Evolutionary conservation across 2,329 filamentous ascomycete species (phyloP).

Genomic region (Venturia nashicola): DNA sequence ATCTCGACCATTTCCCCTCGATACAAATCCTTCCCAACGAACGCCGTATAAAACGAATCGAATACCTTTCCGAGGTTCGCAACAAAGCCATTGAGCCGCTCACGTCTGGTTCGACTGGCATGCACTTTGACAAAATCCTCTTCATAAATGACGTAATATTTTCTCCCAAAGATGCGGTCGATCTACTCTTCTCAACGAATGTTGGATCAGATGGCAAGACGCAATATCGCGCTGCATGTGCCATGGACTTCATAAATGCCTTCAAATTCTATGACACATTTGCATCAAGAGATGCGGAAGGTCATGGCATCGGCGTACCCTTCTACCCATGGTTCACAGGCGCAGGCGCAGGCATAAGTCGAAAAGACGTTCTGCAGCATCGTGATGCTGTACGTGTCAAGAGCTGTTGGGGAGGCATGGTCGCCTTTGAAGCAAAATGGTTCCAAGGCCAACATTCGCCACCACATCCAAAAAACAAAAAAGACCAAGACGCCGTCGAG

Average conservation of each 20-base stretch:
- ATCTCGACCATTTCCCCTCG: constrained; percentile 43
- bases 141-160: constrained; percentile 58
- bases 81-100: constrained; percentile 58
- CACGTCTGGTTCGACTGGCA: constrained; percentile 19
- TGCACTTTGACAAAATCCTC: constrained; percentile 49
- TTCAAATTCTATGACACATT: constrained; percentile 64
- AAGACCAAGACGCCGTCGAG: constrained; percentile 10
- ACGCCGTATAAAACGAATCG: constrained; percentile 56
- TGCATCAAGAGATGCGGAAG: constrained; percentile 55
- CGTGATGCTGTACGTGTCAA: constrained; percentile 55
- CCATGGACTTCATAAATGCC: constrained; percentile 56
- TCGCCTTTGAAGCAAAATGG: constrained; percentile 49
- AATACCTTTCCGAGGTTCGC: constrained; percentile 59
- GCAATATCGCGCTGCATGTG: constrained; percentile 55
- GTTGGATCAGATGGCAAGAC: constrained; percentile 36
- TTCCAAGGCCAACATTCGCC: constrained; percentile 32
- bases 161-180: constrained; percentile 44
- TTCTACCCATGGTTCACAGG: constrained; percentile 56
- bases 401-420: constrained; percentile 71
- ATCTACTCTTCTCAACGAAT: constrained; percentile 53
- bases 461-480: constrained; percentile 12
- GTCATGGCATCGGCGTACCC: constrained; percentile 49
- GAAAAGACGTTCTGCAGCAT: constrained; percentile 49
- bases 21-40: constrained; percentile 46
- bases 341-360: constrained; percentile 37